Conservation (phyloP, 768 basidiomycete species). For the Lactarius sanguifluus region DNA sequence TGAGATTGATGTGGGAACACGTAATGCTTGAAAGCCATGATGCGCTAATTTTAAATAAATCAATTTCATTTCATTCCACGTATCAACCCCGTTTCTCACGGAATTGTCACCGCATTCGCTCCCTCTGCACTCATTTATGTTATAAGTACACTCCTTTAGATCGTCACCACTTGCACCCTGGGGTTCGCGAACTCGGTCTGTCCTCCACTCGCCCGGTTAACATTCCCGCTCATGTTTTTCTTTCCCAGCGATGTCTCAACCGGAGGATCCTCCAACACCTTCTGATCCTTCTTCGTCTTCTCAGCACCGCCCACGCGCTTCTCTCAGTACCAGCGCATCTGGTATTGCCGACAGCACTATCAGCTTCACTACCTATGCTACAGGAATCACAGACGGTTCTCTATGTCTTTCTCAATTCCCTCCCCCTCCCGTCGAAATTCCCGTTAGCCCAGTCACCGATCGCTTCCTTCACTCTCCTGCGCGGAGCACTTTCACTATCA, state of each 20-base stretch:
- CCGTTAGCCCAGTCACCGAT: conserved; percentile 36
- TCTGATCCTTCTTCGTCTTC: not conserved
- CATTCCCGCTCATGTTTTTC: not conserved
- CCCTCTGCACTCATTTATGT: conserved; percentile 4
- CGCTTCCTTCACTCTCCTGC: conserved; percentile 32
- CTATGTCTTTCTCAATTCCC: conserved; percentile 52
- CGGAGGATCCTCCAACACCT: not conserved
- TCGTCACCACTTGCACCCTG: not conserved
- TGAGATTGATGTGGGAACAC: conserved; percentile 11
- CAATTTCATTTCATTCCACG: not conserved
- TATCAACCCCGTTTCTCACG: not conserved
- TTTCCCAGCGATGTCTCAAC: conserved; percentile 17
- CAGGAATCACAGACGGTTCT: conserved; percentile 36
- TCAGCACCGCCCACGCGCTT: conserved; percentile 41
- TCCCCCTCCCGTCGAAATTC: conserved; percentile 44
- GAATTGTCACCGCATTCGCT: not conserved
- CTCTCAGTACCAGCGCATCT: conserved; percentile 55
- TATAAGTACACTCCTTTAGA: not conserved
- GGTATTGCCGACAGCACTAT: conserved; percentile 57
- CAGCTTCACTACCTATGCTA: conserved; percentile 41
- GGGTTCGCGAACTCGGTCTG: not conserved
- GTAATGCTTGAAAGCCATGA: conserved; percentile 1
- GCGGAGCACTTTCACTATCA: conserved; percentile 18
- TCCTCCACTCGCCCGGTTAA: not conserved
- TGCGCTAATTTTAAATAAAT: not conserved